A percentile compares a stretch with the other conserved stretches of the same genome.
Evolutionary conservation across 805 yeast genomes (phyloP).

Genomic region (Ogataea corticis): DNA sequence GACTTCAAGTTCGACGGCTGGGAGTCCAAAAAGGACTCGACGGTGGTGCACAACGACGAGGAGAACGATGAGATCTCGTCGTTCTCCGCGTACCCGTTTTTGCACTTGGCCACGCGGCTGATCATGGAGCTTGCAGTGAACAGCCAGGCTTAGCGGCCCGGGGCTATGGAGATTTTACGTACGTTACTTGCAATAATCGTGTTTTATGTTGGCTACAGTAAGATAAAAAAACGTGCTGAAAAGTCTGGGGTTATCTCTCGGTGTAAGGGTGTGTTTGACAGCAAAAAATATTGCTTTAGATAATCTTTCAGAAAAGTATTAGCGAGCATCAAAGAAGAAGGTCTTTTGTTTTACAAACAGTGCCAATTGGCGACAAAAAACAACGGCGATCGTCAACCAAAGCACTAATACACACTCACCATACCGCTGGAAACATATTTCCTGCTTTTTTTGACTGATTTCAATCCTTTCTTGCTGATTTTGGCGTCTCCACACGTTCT

Average conservation of each 20-base stretch:
- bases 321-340: neutral
- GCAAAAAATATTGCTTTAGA: neutral
- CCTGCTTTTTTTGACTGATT: too few relatives aligned
- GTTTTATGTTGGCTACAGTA: too few relatives aligned
- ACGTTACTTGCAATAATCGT: too few relatives aligned
- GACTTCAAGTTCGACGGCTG: constrained; percentile 98
- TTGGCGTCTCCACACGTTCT: too few relatives aligned
- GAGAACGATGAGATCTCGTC: constrained; percentile 77
- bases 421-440: too few relatives aligned
- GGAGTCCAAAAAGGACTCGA: constrained; percentile 55
- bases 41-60: constrained; percentile 36
- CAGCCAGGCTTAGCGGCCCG: too few relatives aligned
- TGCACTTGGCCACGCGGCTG: constrained; percentile 86
- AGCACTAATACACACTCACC: too few relatives aligned
- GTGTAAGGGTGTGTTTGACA: neutral
- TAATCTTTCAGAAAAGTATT: neutral
- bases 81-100: constrained; percentile 93
- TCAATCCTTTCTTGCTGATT: too few relatives aligned
- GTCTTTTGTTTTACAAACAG: neutral
- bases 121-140: constrained; percentile 98
- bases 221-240: too few relatives aligned
- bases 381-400: too few relatives aligned
- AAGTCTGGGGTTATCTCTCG: neutral
- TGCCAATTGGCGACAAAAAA: too few relatives aligned
- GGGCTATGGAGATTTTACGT: too few relatives aligned